Evolutionary conservation across 257 asterid species (phyloP).

Genomic region (Catharanthus roseus): DNA sequence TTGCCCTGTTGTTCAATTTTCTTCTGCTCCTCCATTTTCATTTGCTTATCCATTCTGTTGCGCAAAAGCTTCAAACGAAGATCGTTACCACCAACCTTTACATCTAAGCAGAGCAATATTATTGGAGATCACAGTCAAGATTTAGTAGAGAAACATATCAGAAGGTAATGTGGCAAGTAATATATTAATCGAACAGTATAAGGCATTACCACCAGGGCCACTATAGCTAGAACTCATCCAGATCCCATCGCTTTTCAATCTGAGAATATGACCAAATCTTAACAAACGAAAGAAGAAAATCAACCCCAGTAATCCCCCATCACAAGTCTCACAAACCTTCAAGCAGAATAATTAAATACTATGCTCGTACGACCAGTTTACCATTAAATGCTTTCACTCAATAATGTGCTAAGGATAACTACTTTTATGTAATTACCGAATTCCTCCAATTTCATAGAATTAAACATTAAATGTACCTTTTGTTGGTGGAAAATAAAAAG

Average conservation of each 20-base stretch:
- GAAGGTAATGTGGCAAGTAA: conserved; percentile 3
- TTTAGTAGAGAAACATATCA: not conserved
- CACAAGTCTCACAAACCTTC: not conserved
- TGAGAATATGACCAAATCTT: conserved; percentile 17
- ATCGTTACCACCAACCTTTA: conserved; percentile 36
- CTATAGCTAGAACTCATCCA: conserved; percentile 23
- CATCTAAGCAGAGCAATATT: conserved; percentile 26
- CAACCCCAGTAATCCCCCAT: not conserved
- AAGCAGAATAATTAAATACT: not conserved
- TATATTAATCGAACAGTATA: conserved; percentile 1
- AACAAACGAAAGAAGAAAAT: conserved; percentile 19
- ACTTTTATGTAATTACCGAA: not conserved
- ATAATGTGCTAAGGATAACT: not conserved
- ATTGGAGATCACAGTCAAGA: conserved; percentile 2
- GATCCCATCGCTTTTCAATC: conserved; percentile 33
- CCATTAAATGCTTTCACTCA: not conserved
- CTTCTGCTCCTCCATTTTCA: conserved; percentile 29
- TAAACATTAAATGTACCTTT: conserved; percentile 25
- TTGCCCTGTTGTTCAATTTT: conserved; percentile 31
- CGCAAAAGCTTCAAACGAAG: conserved; percentile 51
- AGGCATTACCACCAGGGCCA: conserved; percentile 29
- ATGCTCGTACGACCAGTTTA: not conserved
- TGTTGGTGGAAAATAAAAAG: conserved; percentile 13
- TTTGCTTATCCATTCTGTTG: conserved; percentile 44
- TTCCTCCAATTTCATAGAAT: not conserved